phyloP scores from a whole-genome alignment of 2,329 filamentous ascomycete genomes.

The Ceratocystis variospora region DNA sequence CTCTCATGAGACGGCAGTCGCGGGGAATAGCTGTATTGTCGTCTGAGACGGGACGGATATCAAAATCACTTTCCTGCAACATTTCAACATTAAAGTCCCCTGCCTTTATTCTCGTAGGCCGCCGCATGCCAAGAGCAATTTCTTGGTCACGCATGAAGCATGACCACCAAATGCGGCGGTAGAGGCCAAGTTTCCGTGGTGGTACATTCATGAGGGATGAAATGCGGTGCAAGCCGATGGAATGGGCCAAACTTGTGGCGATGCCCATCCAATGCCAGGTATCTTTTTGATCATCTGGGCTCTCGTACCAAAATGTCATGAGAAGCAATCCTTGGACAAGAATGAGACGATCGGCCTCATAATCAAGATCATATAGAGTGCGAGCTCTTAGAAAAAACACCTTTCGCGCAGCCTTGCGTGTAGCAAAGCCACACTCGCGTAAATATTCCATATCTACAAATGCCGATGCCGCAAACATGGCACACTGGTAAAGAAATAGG shows the following conservation, averaged over 20 bases:
- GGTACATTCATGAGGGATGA: conserved; percentile 65
- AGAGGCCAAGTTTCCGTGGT: conserved; percentile 59
- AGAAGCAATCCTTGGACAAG: conserved; percentile 78
- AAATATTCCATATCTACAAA: conserved; percentile 73
- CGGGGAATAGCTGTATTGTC: conserved; percentile 53
- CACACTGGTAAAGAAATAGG: conserved; percentile 77
- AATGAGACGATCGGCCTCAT: conserved; percentile 77
- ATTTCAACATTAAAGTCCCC: conserved; percentile 91
- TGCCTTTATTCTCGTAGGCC: conserved; percentile 81
- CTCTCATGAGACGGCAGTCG: conserved; percentile 57
- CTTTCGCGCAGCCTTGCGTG: conserved; percentile 69
- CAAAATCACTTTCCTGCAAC: conserved; percentile 73
- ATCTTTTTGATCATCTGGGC: conserved; percentile 90
- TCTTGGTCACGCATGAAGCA: conserved; percentile 90
- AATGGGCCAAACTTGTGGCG: conserved; percentile 81
- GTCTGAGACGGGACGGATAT: conserved; percentile 54
- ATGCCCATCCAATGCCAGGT: conserved; percentile 99
- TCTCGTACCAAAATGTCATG: conserved; percentile 97
- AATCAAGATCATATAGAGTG: conserved; percentile 90
- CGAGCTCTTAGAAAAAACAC: conserved; percentile 80
- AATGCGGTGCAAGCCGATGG: conserved; percentile 82
- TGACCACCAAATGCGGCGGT: conserved; percentile 97
- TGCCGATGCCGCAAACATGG: conserved; percentile 86
- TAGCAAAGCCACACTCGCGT: conserved; percentile 60
- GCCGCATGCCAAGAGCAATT: conserved; percentile 83